These are phyloP conservation scores for Scheffersomyces coipomensis DNA, from an alignment of 805 yeast species.

Conservation along the genomic window DNA sequence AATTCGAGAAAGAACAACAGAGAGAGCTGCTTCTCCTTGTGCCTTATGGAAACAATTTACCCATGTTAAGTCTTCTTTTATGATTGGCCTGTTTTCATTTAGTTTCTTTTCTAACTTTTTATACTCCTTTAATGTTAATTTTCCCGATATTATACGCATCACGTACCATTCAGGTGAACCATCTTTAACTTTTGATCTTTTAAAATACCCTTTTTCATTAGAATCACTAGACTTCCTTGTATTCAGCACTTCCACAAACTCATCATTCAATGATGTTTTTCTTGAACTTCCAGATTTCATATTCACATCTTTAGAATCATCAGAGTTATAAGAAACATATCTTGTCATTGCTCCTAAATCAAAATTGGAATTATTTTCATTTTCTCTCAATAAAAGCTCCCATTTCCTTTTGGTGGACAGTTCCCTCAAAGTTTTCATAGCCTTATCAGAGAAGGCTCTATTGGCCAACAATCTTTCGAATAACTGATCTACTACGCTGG, in stretches of 20 bases:
- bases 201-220: neutral
- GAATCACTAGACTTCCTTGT: neutral
- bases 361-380: slow-evolving; percentile 34
- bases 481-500: slow-evolving; percentile 35
- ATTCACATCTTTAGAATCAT: no score
- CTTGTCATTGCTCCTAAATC: slow-evolving; percentile 25
- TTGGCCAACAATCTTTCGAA: slow-evolving; percentile 37
- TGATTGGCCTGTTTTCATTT: slow-evolving; percentile 14
- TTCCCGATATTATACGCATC: slow-evolving; percentile 32
- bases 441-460: slow-evolving; percentile 36
- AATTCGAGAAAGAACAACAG: slow-evolving; percentile 35
- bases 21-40: slow-evolving; percentile 44
- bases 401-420: slow-evolving; percentile 38
- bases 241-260: neutral
- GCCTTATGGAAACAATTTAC: slow-evolving; percentile 30
- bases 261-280: neutral
- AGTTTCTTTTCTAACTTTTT: slow-evolving; percentile 34
- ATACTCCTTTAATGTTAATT: slow-evolving; percentile 29
- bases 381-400: slow-evolving; percentile 42
- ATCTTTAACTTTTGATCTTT: slow-evolving; percentile 28
- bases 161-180: slow-evolving; percentile 44
- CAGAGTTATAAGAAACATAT: no score
- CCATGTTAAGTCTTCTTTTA: slow-evolving; percentile 26
- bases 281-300: no score
- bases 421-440: slow-evolving; percentile 28